Evolutionary conservation across 1,284 basidiomycete genomes (phyloP).

Genomic region (Ceratobasidium sp.): DNA sequence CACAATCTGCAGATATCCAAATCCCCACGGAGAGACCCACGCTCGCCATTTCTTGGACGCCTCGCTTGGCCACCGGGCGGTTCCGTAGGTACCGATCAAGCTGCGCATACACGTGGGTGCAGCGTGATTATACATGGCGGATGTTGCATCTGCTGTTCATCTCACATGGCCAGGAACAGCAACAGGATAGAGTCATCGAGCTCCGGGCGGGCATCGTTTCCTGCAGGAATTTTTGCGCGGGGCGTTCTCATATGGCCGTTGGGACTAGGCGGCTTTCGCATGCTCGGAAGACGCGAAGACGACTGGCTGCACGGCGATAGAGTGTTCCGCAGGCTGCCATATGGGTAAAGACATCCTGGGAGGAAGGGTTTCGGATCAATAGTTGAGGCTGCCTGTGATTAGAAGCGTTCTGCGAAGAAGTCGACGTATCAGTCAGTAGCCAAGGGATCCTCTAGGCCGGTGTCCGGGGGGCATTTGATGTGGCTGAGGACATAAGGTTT

Average conservation of each 20-base stretch:
- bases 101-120: conserved; percentile 24
- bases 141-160: neutral
- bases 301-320: conserved; percentile 5
- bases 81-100: conserved; percentile 15
- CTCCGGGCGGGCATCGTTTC: neutral
- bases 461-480: conserved; percentile 37
- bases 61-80: conserved; percentile 20
- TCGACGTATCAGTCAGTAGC: conserved; percentile 33
- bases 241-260: neutral
- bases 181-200: neutral
- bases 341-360: neutral
- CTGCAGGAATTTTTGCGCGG: neutral
- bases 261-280: conserved; percentile 7
- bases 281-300: conserved; percentile 15
- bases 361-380: conserved; percentile 23
- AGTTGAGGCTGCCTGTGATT: conserved; percentile 24
- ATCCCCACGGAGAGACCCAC: conserved; percentile 29
- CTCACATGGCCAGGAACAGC: conserved; percentile 21
- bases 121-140: conserved; percentile 10
- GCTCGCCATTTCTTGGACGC: conserved; percentile 10
- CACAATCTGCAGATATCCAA: conserved; percentile 13
- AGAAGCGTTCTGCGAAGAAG: conserved; percentile 33
- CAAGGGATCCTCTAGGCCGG: conserved; percentile 15
- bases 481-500: conserved; percentile 39
- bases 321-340: neutral